Evolutionary conservation across 1,284 basidiomycete species (phyloP).

Genomic region (Pyrrhoderma lamaoense): DNA sequence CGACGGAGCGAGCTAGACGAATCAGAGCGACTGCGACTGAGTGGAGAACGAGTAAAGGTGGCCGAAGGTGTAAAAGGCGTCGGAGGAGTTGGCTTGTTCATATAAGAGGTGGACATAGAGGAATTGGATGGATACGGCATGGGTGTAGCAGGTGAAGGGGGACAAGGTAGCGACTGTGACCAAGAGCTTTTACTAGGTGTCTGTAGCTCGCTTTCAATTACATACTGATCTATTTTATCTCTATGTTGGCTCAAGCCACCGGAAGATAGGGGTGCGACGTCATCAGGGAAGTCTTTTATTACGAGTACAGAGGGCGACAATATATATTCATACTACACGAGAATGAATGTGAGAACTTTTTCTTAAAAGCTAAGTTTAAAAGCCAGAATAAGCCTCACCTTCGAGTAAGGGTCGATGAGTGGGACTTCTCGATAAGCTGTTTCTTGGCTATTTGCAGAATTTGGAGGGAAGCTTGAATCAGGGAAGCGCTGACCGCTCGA

Average conservation of each 20-base stretch:
- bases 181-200: neutral
- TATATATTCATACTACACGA: neutral
- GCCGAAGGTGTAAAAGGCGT: constrained; percentile 14
- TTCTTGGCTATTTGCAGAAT: constrained; percentile 1
- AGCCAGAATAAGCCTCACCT: constrained; percentile 4
- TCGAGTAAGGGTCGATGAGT: constrained; percentile 1
- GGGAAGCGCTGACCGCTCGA: neutral
- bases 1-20: constrained; percentile 15
- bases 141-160: constrained; percentile 38
- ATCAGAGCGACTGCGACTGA: constrained; percentile 23
- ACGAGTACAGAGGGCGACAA: constrained; percentile 10
- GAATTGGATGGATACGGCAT: constrained; percentile 33
- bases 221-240: constrained; percentile 8
- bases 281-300: constrained; percentile 14
- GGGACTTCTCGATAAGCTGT: neutral
- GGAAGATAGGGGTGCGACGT: constrained; percentile 10
- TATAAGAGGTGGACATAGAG: constrained; percentile 11
- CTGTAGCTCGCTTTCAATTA: constrained; percentile 6
- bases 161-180: constrained; percentile 18
- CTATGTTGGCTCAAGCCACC: constrained; percentile 5
- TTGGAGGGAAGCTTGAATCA: constrained; percentile 1
- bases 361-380: too few relatives aligned
- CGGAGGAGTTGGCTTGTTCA: constrained; percentile 30
- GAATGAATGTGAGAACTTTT: neutral
- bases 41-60: constrained; percentile 10